Evolutionary conservation across 2,329 filamentous ascomycete species (phyloP).

Genomic region (Setomelanomma holmii): DNA sequence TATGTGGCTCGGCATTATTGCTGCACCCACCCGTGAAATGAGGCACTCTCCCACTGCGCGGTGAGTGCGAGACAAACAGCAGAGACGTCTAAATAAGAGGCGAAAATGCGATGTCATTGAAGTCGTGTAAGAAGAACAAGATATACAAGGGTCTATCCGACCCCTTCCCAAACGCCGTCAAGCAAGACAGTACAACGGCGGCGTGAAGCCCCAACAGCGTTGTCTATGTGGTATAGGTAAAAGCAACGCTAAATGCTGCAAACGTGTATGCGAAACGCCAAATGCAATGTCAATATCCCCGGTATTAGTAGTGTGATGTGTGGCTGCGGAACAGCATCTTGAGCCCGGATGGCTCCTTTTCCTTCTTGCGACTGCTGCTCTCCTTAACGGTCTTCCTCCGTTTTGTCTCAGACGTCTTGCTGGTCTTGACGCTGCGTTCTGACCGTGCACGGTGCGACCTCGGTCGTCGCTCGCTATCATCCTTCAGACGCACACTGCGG

Average conservation of each 20-base stretch:
- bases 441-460: slow-evolving; percentile 40
- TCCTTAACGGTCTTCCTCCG: slow-evolving; percentile 36
- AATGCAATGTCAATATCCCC: slow-evolving; percentile 14
- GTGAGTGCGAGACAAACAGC: neutral
- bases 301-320: slow-evolving; percentile 24
- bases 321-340: slow-evolving; percentile 52
- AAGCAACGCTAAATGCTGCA: slow-evolving; percentile 20
- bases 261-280: slow-evolving; percentile 13
- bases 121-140: neutral
- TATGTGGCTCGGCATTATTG: too few relatives aligned
- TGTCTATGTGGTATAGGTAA: slow-evolving; percentile 17
- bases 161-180: slow-evolving; percentile 2
- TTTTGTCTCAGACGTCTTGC: slow-evolving; percentile 30
- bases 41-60: neutral
- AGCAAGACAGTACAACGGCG: slow-evolving; percentile 2
- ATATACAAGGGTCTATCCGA: neutral
- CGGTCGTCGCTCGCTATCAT: slow-evolving; percentile 30
- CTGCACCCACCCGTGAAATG: too few relatives aligned
- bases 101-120: neutral
- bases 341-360: slow-evolving; percentile 53
- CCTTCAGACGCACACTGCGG: slow-evolving; percentile 30
- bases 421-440: slow-evolving; percentile 33
- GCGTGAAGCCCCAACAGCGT: slow-evolving; percentile 8
- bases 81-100: neutral
- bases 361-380: slow-evolving; percentile 38